Percentiles rank a stretch among this genome's conserved stretches.
Evolutionary conservation across 139 green algal species (phyloP).

Genomic region (Chara braunii): DNA sequence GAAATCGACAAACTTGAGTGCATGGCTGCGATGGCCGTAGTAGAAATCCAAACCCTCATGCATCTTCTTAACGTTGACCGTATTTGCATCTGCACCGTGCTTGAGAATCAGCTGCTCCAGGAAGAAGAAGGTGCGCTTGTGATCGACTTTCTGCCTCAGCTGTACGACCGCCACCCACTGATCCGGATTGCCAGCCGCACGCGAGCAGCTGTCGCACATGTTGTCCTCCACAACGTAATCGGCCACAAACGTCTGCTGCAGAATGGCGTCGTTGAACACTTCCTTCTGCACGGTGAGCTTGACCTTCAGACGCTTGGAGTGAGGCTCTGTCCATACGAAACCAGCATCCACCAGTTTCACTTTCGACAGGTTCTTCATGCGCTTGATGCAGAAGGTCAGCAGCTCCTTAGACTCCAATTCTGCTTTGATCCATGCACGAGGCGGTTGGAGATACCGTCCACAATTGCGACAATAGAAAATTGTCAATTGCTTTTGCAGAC

Average conservation of each 20-base stretch:
- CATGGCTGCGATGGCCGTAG: constrained; percentile 74
- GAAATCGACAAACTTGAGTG: constrained; percentile 92
- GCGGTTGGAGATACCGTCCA: constrained; percentile 86
- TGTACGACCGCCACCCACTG: constrained; percentile 86
- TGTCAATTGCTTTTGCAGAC: constrained; percentile 79
- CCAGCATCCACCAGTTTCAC: constrained; percentile 96
- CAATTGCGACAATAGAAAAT: constrained; percentile 87
- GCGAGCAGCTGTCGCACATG: constrained; percentile 89
- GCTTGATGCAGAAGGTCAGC: constrained; percentile 93
- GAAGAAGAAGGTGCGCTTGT: constrained; percentile 98
- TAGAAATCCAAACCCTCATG: constrained; percentile 89
- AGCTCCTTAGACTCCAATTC: constrained; percentile 92
- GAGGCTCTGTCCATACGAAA: constrained; percentile 98
- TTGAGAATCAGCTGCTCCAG: constrained; percentile 98
- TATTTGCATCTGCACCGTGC: constrained; percentile 66
- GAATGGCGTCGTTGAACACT: constrained; percentile 90
- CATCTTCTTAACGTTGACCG: constrained; percentile 62
- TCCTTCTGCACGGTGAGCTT: constrained; percentile 85
- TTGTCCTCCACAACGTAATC: constrained; percentile 91
- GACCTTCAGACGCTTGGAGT: constrained; percentile 87
- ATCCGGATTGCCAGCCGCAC: constrained; percentile 82
- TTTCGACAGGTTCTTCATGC: constrained; percentile 67
- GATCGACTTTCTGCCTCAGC: constrained; percentile 82
- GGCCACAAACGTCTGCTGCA: constrained; percentile 93
- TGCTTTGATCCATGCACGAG: constrained; percentile 85